Base-by-base conservation (phyloP, 768 basidiomycete genomes). In the Hydnum rufescens region DNA sequence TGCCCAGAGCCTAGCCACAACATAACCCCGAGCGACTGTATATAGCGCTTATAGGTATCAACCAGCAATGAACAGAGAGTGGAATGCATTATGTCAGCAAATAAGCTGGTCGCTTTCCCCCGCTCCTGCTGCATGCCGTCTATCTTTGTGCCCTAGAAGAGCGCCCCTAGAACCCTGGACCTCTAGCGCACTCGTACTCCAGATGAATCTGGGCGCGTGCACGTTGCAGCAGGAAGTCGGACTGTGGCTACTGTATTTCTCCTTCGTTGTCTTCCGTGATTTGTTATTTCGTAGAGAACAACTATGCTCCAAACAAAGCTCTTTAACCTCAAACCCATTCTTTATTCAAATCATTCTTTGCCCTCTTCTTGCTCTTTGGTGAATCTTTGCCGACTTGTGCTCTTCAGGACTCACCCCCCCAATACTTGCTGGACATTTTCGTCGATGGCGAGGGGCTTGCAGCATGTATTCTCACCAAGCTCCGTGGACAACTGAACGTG, bases 391-490 rank as follows among this genome's bases (percentile, higher is more conserved):
- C 1, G 78, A 95, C 63, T 82, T 82, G 28, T 73, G 80, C 19
- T 72, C 74, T 4, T 89, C 87, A 8, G 92, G 93, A 2, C 83
- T 93, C 58, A 92, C 89, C 0, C 90, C 90, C 0, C 82, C 85
- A 19, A 79, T 87, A 1, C 75, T 97, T 34, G 86, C 90, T 1
- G 77, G 86, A 16, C 74, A 93, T 4, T 93, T 96, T 62, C 83
- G 83, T 99, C 55, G 93, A 99, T 61, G 92, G 93, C 49, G 93
- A 99, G 67, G 93, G 92, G 1, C 80, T 97, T 54, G 93, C 93
- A 49, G 93, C 92, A 22, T 92, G 88, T 64, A 92, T 97, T 62
- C 78, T 96, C 66, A 97, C 97, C 85, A 97, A 96, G 74, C 84
- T 99, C 56, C 87, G 93, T 58, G 93, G 93, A 30, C 93, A 96